Evolutionary conservation across 2,329 filamentous ascomycete species (phyloP), one percentile per base, ranked within the genome.

Genomic region (Colletotrichum aenigma): DNA sequence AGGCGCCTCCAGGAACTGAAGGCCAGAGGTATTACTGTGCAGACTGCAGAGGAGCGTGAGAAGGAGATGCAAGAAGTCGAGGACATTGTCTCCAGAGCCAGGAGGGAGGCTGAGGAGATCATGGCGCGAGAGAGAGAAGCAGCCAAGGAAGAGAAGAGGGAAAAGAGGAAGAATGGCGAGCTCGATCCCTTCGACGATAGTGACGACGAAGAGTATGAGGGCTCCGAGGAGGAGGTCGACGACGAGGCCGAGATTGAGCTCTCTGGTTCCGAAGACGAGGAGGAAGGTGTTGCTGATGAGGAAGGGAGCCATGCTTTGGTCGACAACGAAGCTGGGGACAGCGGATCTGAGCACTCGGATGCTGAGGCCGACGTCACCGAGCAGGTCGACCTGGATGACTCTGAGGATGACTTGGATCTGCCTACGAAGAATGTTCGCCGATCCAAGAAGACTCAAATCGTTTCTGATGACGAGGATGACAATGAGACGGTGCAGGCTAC

Each of bases 11-110:
- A 95, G 71, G 90, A 93, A 79, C 89, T 99, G 55, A 92, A 91
- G 80, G 93, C 94, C 13, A 95, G 94, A 84, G 97, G 97, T 9
- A 90, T 98, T 30, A 87, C 94, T 28, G 88, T 98, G 21, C 94
- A 96, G 83, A 98, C 95, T 1, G 92, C 93, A 3, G 96, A 98
- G 84, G 96, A 99, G 83, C 92, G 95, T 24, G 94, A 96, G 81
- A 91, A 92, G 38, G 94, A 98, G 82, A 92, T 95, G 83, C 92
- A 94, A 73, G 92, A 96, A 75, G 92, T 98, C 15, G 97, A 98
- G 79, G 94, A 98, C 80, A 90, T 98, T 76, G 91, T 98, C 30
- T 94, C 96, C 64, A 96, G 93, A 80, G 96, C 96, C 24, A 90
- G 96, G 73, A 89, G 92, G 76, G 95, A 98, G 82, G 96, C 93